Percentiles rank a stretch among this genome's conserved stretches.
Conservation (phyloP, 495 filamentous ascomycete species). For the Aspergillus bridgeri region DNA sequence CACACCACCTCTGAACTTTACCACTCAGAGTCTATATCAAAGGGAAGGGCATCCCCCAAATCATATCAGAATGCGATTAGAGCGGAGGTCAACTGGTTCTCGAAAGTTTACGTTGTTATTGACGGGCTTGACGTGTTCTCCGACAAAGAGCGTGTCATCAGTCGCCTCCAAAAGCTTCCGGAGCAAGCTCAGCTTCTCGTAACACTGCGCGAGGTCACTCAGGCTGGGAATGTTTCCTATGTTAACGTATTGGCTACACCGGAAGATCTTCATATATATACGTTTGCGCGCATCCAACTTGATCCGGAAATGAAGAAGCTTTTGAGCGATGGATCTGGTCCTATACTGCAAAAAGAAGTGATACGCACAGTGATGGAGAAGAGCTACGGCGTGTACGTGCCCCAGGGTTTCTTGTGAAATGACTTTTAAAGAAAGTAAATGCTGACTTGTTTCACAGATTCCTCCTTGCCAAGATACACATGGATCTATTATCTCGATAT, state of each 20-base stretch:
- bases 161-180: conserved; percentile 34
- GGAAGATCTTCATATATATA: conserved; percentile 24
- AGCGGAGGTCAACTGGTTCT: conserved; percentile 32
- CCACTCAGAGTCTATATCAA: conserved; percentile 17
- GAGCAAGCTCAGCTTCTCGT: conserved; percentile 34
- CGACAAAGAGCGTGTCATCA: conserved; percentile 31
- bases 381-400: conserved; percentile 29
- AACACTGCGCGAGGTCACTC: conserved; percentile 25
- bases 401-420: neutral
- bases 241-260: conserved; percentile 13
- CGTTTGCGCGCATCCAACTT: conserved; percentile 11
- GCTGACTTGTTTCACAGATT: conserved; percentile 18
- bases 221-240: conserved; percentile 11
- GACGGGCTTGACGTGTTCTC: conserved; percentile 30
- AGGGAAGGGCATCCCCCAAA: conserved; percentile 26
- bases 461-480: conserved; percentile 27
- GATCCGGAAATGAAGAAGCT: conserved; percentile 12
- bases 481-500: conserved; percentile 27
- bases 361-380: conserved; percentile 20
- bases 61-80: conserved; percentile 34
- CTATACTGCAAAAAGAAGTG: conserved; percentile 17
- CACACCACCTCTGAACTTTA: conserved; percentile 23
- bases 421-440: neutral
- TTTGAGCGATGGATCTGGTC: conserved; percentile 8
- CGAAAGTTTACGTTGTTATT: conserved; percentile 30